These are phyloP conservation scores for Saururus chinensis DNA, from an alignment of 164 flowering plant genomes.

Conservation along the genomic window DNA sequence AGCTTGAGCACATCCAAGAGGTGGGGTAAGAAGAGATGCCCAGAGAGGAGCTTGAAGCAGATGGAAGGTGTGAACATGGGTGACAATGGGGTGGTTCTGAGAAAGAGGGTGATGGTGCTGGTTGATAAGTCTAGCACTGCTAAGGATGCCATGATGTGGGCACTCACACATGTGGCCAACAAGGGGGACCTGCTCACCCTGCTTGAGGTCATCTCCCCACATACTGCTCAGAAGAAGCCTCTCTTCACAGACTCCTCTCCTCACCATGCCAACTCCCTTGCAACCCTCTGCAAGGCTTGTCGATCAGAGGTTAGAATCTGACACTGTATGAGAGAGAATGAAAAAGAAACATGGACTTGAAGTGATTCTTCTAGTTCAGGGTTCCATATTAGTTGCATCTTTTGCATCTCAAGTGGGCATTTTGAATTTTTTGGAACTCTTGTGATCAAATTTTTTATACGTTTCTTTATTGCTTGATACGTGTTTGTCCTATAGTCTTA, in stretches of 20 bases:
- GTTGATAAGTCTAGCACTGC: constrained; percentile 54
- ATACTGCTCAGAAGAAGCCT: constrained; percentile 8
- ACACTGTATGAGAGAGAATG: background rate
- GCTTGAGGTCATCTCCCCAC: constrained; percentile 53
- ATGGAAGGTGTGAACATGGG: constrained; percentile 39
- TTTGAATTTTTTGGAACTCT: too few relatives aligned
- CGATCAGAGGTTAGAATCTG: constrained; percentile 56
- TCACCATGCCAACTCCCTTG: constrained; percentile 59
- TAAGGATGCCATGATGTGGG: constrained; percentile 94
- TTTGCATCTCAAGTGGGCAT: background rate
- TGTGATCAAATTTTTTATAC: background rate
- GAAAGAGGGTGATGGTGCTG: constrained; percentile 86
- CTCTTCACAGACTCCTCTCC: constrained; percentile 16
- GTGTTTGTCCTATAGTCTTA: too few relatives aligned
- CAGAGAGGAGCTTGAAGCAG: constrained; percentile 27
- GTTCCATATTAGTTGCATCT: background rate
- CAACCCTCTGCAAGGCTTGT: constrained; percentile 73
- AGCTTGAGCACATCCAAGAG: constrained; percentile 62
- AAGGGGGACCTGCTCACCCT: constrained; percentile 77
- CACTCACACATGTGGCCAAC: constrained; percentile 75
- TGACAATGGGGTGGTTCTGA: constrained; percentile 24
- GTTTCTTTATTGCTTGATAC: background rate
- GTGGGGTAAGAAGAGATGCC: constrained; percentile 28
- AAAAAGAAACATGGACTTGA: too few relatives aligned
- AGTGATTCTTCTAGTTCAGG: background rate